Evolutionary conservation across 148 eudicot species (phyloP).

Genomic region (Fagopyrum tataricum): DNA sequence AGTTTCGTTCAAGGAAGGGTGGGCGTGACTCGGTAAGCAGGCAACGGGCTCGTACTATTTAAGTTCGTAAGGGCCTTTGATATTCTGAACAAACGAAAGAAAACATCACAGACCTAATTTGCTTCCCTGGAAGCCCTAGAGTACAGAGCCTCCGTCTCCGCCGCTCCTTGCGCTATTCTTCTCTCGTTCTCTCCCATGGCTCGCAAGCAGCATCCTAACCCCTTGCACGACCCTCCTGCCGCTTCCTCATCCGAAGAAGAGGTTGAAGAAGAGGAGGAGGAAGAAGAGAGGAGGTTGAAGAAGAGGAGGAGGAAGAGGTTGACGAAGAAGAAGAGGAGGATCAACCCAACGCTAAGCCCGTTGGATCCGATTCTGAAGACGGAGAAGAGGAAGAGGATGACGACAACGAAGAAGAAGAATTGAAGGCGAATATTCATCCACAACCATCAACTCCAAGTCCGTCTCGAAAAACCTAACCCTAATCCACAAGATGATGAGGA

Average conservation of each 20-base stretch:
- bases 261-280: constrained; percentile 15
- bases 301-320: constrained; percentile 13
- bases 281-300: constrained; percentile 11
- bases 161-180: background rate
- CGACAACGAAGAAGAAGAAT: constrained; percentile 17
- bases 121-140: background rate
- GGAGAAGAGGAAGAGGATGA: constrained; percentile 14
- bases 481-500: background rate
- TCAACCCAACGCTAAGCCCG: background rate
- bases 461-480: background rate
- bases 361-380: constrained; percentile 9
- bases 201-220: constrained; percentile 24
- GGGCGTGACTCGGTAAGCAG: too few relatives aligned
- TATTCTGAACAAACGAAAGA: too few relatives aligned
- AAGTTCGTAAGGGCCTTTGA: too few relatives aligned
- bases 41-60: too few relatives aligned
- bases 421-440: background rate
- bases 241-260: constrained; percentile 28
- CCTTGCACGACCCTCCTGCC: constrained; percentile 26
- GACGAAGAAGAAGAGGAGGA: constrained; percentile 10
- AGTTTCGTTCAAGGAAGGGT: too few relatives aligned
- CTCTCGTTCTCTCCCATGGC: constrained; percentile 23
- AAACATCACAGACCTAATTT: background rate
- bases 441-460: background rate
- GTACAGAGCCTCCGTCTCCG: background rate